Evolutionary conservation across 2,329 filamentous ascomycete genomes (phyloP), one percentile per base, ranked within the genome.

Genomic region (Cladosporium sp.): DNA sequence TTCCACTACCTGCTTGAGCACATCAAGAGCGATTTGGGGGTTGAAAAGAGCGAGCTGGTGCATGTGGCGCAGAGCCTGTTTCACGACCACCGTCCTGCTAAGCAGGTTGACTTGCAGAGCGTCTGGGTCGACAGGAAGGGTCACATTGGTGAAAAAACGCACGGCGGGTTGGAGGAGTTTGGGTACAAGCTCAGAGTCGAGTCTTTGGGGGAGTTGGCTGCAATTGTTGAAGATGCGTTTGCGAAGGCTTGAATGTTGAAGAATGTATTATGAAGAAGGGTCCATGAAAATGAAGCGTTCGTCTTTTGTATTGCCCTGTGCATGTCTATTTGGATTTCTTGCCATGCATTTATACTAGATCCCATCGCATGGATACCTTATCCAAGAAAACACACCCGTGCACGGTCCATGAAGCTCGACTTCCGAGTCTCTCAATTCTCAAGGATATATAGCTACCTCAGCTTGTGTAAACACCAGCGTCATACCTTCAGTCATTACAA

Each of bases 51-150:
- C 0, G 70, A 82, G 54, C 71, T 89, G 39, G 61, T 88, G 56
- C 84, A 88, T 63, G 84, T 85, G 0, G 86, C 86, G 47, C 78
- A 86, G 67, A 85, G 82, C 54, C 68, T 88, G 64, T 76, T 73
- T 32, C 80, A 84, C 56, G 86, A 89, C 59, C 84, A 88, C 65
- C 75, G 79, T 4, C 83, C 86, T 0, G 82, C 83, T 3, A 79
- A 78, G 66, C 64, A 79, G 61, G 59, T 83, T 15, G 83, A 80
- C 1, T 63, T 89, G 32, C 74, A 73, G 56, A 83, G 77, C 51
- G 78, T 77, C 15, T 89, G 84, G 84, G 88, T 89, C 59, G 77
- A 77, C 50, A 68, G 83, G 30, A 73, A 73, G 1, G 78, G 71
- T 0, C 60, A 65, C 7, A 76, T 75, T 71, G 74, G 73, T 1